Conservation (phyloP, 345 rosid genomes). For the Gossypium australe region DNA sequence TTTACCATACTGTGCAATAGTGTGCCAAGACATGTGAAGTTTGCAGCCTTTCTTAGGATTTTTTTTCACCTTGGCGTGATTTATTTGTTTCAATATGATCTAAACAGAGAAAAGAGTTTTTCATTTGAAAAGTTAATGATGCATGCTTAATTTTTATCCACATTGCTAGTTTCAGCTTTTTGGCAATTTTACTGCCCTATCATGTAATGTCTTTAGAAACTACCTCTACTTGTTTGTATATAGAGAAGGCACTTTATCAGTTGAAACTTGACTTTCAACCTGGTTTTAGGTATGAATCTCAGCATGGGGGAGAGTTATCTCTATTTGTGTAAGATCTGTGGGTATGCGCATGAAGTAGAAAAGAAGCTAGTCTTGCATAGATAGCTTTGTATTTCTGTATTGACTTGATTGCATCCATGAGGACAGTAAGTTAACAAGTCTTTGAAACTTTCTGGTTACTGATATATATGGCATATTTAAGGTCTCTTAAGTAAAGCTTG, state of each 20-base stretch:
- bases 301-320: not conserved
- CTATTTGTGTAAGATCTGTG: slow-evolving; percentile 58
- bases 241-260: not conserved
- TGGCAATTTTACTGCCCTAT: not conserved
- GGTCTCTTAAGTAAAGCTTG: not conserved
- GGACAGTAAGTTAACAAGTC: not conserved
- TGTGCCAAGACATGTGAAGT: not conserved
- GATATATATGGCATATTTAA: not conserved
- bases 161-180: not conserved
- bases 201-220: not conserved
- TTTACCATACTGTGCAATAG: not conserved
- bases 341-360: not conserved
- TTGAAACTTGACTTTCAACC: not conserved
- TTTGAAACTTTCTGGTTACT: not conserved
- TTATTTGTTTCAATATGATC: not conserved
- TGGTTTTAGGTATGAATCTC: not conserved
- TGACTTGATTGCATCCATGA: not conserved
- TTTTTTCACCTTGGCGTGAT: not conserved
- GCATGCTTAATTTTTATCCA: not conserved
- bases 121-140: not conserved
- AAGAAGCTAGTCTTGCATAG: not conserved
- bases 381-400: not conserved
- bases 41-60: not conserved
- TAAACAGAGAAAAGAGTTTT: not conserved
- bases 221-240: not conserved